Base-by-base conservation (phyloP, 2,329 filamentous ascomycete genomes). In the Nothopassalora personata region DNA sequence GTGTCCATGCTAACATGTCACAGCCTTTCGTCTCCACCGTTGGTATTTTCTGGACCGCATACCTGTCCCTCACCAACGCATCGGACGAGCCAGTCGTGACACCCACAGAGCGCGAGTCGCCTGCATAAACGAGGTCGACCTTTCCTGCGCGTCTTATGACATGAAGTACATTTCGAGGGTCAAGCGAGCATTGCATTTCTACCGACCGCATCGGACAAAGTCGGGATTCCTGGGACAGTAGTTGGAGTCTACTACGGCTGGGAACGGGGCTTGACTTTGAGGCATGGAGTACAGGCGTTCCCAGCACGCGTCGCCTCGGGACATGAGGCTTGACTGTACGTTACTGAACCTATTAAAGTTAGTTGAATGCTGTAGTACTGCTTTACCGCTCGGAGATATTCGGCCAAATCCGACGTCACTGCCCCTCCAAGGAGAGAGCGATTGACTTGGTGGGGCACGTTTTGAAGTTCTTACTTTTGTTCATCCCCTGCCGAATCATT, bases 21-120 rank as follows among this genome's bases (percentile, higher is more conserved):
- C 69, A 96, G 92, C 93, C 93, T 0, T 97, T 99, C 72, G 93
- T 97, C 8, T 97, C 93, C 15, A 95, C 90, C 8, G 78, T 99
- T 57, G 93, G 93, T 81, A 97, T 97, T 69, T 91, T 91, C 34
- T 97, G 93, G 94, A 97, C 94, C 10, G 93, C 92, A 19, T 99
- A 97, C 75, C 84, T 99, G 10, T 97, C 92, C 2, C 82, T 99
- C 54, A 90, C 88, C 62, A 97, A 97, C 76, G 87, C 91, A 5
- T 81, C 91, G 2, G 91, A 95, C 60, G 89, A 93, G 55, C 81
- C 79, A 13, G 61, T 69, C 49, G 64, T 59, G 45, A 66, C 57
- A 45, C 57, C 63, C 46, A 54, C 47, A 9, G 31, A 50, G 27
- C 58, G 57, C 15, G 39, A 18, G 45, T 60, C 59, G 27, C 62